phyloP scores from a whole-genome alignment of 768 basidiomycete genomes.

The Rhodosporidiobolus sp. region DNA sequence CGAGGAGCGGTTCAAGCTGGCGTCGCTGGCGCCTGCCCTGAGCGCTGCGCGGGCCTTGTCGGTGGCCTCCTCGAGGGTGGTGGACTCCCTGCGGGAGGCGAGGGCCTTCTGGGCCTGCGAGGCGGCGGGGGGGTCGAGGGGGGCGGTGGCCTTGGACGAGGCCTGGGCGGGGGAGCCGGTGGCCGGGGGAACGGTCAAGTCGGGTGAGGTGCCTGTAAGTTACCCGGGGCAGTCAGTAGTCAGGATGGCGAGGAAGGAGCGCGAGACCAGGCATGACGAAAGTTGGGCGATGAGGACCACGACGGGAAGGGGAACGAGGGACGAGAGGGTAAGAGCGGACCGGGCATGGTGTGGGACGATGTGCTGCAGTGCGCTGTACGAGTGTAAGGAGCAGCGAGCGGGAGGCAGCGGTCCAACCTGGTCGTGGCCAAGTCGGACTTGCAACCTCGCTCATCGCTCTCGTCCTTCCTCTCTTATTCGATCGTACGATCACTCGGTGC shows the following conservation, averaged over 20 bases:
- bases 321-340: conserved; percentile 3
- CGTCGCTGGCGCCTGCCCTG: too few species aligned
- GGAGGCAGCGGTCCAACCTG: too few species aligned
- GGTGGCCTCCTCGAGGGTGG: not conserved
- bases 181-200: conserved; percentile 30
- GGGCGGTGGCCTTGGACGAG: conserved; percentile 10
- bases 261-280: not conserved
- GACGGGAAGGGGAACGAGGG: not conserved
- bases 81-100: conserved; percentile 27
- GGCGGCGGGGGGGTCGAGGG: conserved; percentile 9
- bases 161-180: conserved; percentile 36
- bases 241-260: not conserved
- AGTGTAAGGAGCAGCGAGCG: not conserved
- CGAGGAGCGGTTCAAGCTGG: too few species aligned
- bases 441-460: too few species aligned
- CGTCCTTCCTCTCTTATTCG: too few species aligned
- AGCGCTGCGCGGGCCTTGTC: not conserved
- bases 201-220: conserved; percentile 29
- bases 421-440: too few species aligned
- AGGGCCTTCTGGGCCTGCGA: conserved; percentile 23
- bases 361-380: not conserved
- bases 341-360: conserved; percentile 17
- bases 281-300: not conserved
- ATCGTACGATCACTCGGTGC: too few species aligned
- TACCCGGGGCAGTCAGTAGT: not conserved